phyloP scores from a whole-genome alignment of 2,329 filamentous ascomycete species.

The Fusarium verticillioides region DNA sequence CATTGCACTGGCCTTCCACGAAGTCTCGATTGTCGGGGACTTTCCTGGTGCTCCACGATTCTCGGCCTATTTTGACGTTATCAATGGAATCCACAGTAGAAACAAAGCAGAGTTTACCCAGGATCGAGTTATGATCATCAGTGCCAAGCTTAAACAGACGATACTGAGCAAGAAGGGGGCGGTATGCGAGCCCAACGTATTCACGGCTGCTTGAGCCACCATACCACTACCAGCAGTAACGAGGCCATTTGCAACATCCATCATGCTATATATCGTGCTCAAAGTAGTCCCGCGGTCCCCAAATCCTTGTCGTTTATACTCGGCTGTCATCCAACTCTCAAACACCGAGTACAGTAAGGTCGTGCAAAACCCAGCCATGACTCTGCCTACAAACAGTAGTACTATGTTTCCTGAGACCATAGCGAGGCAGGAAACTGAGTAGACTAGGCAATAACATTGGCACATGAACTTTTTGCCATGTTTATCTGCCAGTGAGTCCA shows the following conservation, averaged over 20 bases:
- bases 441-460: not conserved
- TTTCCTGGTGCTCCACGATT: not conserved
- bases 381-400: not conserved
- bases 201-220: not conserved
- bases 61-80: not conserved
- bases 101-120: not conserved
- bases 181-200: not conserved
- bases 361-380: not conserved
- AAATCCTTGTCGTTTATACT: not conserved
- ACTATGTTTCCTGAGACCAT: accelerated
- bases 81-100: accelerated
- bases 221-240: not conserved
- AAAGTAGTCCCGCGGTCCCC: not conserved
- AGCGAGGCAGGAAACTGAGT: not conserved
- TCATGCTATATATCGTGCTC: not conserved
- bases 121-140: not conserved
- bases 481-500: not conserved
- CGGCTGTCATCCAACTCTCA: not conserved
- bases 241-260: not conserved
- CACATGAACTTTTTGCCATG: not conserved
- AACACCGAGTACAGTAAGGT: not conserved
- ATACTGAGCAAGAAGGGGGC: not conserved
- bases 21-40: accelerated
- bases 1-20: accelerated
- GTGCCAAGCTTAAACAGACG: not conserved